Evolutionary conservation across 352 stramenopile genomes (phyloP), one percentile per base, ranked within the genome.

Genomic region (Pythium myriotylum): DNA sequence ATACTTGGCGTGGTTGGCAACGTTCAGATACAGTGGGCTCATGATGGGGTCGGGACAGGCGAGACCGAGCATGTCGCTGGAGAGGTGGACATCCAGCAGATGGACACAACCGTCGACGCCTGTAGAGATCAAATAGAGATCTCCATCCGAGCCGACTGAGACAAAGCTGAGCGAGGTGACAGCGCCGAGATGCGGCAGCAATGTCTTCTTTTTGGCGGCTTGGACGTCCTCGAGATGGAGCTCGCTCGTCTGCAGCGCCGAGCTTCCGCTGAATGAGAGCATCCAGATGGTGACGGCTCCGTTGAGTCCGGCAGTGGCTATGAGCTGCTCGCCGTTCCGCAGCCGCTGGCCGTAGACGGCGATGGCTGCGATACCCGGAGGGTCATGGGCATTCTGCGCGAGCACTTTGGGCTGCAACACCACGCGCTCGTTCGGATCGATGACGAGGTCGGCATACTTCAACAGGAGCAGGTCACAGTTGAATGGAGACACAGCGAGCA

Each of bases 1-100:
- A 54, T 90, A 90, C 57, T 91, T 92, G 63, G 77, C 81, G n/a
- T 72, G 84, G 27, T 76, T 81, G n/a, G 72, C 62, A 6, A 92
- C 55, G 50, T 71, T 89, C 42, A 84, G 59, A 60, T 89, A 92
- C 1, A 91, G 52, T 1, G 82, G 71, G 29, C 70, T 88, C 71
- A 83, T 81, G 4, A 29, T 59, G 0, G 51, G 42, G 46, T 76
- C 56, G 12, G 58, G 20, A 3, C 49, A 27, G 45, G 53, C 54
- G 4, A 59, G 42, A 0, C 56, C 59, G 6, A 67, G 49, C 10
- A 69, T 55, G 20, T 78, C 77, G 12, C 56, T 35, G 4, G 72
- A 55, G 14, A 91, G 60, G 13, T 79, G 71, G 1, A 92, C 65
- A 17, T 94, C 83, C 23, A 92, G 43, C 19, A 91, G 43, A 46